A percentile compares a stretch with the other conserved stretches of the same genome.
These are phyloP conservation scores for Trichoderma asperellum DNA, from an alignment of 2,329 filamentous ascomycete genomes.

Conservation along the genomic window DNA sequence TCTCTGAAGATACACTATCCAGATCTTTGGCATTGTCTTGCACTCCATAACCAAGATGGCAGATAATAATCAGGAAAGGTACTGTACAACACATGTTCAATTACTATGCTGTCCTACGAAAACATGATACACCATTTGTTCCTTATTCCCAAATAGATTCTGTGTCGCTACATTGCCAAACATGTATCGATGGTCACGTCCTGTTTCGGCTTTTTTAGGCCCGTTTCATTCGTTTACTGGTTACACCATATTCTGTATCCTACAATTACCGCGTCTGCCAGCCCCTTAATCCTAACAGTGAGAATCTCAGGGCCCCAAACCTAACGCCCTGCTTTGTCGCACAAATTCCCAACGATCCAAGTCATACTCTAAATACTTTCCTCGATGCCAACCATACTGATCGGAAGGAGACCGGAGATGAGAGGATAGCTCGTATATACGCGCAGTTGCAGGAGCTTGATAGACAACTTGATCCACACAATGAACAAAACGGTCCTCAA, in stretches of 20 bases:
- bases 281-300: not conserved
- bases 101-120: not conserved
- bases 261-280: too few relatives aligned
- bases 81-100: not conserved
- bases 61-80: not conserved
- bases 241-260: not conserved
- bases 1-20: not conserved
- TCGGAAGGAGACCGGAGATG: not conserved
- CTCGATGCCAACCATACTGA: not conserved
- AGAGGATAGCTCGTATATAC: not conserved
- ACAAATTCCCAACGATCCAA: not conserved
- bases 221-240: not conserved
- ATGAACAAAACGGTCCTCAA: too few relatives aligned
- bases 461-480: too few relatives aligned
- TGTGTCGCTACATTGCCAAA: not conserved
- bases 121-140: not conserved
- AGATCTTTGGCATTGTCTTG: fast-evolving
- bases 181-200: not conserved
- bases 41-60: not conserved
- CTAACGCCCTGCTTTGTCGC: not conserved
- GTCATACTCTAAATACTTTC: not conserved
- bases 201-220: not conserved
- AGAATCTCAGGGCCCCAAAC: not conserved
- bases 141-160: not conserved
- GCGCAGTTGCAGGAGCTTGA: not conserved